phyloP scores from a whole-genome alignment of 2,329 filamentous ascomycete species.

The Zasmidium citrigriseum region DNA sequence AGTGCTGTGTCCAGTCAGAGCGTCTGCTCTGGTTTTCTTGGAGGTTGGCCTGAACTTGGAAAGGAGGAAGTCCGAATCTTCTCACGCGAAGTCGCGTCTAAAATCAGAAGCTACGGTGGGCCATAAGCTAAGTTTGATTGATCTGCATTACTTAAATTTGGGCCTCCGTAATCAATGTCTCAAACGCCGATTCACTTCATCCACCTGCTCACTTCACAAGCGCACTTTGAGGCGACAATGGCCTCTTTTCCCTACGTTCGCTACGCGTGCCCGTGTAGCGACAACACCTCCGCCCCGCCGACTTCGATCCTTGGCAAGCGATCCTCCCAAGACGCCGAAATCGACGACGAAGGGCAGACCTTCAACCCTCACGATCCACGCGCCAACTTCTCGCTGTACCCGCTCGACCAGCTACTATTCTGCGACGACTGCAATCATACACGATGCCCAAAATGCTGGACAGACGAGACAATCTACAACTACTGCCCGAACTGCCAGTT shows the following conservation, averaged over 20 bases:
- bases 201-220: too few species aligned
- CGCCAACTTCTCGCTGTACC: conserved; percentile 89
- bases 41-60: too few species aligned
- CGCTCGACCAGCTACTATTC: conserved; percentile 89
- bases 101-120: too few species aligned
- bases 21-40: too few species aligned
- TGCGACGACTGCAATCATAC: conserved; percentile 98
- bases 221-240: too few species aligned
- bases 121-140: too few species aligned
- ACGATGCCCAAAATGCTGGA: conserved; percentile 85
- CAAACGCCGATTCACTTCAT: too few species aligned
- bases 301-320: conserved; percentile 37
- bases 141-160: too few species aligned
- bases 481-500: conserved; percentile 96
- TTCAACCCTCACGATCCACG: conserved; percentile 85
- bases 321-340: conserved; percentile 30
- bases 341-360: conserved; percentile 66
- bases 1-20: too few species aligned
- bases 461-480: conserved; percentile 91
- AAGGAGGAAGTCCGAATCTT: too few species aligned
- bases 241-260: conserved; percentile 63
- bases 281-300: conserved; percentile 42
- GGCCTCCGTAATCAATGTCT: too few species aligned
- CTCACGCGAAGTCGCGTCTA: too few species aligned
- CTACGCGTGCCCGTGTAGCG: conserved; percentile 65